Evolutionary conservation across 331 rosid genomes (phyloP).

Genomic region (Pyrus hybrid): DNA sequence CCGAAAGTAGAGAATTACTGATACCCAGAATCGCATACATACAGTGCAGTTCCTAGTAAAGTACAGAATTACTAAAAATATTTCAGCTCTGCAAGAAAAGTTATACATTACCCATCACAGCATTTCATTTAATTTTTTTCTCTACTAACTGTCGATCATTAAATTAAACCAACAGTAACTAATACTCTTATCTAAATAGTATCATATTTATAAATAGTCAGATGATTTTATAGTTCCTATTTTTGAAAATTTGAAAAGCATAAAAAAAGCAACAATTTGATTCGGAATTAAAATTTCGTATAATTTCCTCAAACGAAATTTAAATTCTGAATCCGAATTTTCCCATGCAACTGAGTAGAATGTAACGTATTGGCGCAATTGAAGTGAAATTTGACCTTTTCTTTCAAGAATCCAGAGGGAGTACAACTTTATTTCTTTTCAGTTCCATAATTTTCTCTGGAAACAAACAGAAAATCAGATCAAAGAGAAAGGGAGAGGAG

Average conservation of each 20-base stretch:
- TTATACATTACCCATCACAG: neutral
- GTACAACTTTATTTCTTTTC: neutral
- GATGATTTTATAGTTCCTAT: neutral
- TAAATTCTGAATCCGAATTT: constrained; percentile 9
- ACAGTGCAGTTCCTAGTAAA: neutral
- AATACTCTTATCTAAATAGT: neutral
- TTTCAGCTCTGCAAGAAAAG: neutral
- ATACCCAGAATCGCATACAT: neutral
- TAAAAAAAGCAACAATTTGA: neutral
- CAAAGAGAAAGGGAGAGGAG: constrained; percentile 22
- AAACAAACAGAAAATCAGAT: constrained; percentile 37
- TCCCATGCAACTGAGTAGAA: neutral
- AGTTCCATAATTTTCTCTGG: constrained; percentile 2
- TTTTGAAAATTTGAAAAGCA: neutral
- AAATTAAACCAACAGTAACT: constrained; percentile 1
- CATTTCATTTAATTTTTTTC: neutral
- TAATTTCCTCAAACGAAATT: neutral
- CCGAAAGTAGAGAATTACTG: neutral
- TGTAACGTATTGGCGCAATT: neutral
- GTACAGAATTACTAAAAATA: neutral
- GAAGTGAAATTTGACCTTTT: neutral
- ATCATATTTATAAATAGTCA: neutral
- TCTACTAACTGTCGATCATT: neutral
- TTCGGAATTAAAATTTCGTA: too few relatives aligned
- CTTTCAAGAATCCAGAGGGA: neutral